Conservation (phyloP, 1,139 yeast genomes). For the Scheffersomyces insectosa region DNA sequence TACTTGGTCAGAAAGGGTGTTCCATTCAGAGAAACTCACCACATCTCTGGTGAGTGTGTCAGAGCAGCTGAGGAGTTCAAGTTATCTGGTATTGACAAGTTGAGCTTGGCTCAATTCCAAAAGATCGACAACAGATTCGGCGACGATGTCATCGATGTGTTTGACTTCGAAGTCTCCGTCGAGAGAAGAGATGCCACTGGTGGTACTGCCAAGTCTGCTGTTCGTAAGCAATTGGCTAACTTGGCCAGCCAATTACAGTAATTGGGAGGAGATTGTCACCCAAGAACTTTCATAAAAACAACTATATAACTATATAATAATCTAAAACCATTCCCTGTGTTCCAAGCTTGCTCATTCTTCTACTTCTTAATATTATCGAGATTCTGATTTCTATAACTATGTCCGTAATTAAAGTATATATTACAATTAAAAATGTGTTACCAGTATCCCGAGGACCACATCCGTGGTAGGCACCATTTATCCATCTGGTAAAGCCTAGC, state of each 20-base stretch:
- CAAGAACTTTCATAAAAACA: no score
- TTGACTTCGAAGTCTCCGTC: slow-evolving; percentile 89
- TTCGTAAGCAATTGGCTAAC: slow-evolving; percentile 63
- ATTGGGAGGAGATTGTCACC: no score
- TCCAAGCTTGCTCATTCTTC: background rate
- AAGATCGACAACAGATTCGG: slow-evolving; percentile 77
- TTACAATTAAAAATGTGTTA: no score
- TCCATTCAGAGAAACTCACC: slow-evolving; percentile 98
- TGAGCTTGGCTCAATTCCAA: slow-evolving; percentile 75
- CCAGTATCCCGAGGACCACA: no score
- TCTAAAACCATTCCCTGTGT: background rate
- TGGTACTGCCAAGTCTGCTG: slow-evolving; percentile 94
- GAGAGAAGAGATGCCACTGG: slow-evolving; percentile 97
- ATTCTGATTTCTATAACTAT: background rate
- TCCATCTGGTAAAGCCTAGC: no score
- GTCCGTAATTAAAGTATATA: no score
- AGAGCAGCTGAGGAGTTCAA: slow-evolving; percentile 79
- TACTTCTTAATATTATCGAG: background rate
- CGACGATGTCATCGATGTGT: slow-evolving; percentile 77
- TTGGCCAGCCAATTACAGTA: slow-evolving; percentile 20
- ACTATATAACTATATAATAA: no score
- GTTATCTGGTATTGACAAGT: slow-evolving; percentile 78
- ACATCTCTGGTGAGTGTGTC: slow-evolving; percentile 96
- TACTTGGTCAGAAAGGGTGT: slow-evolving; percentile 96
- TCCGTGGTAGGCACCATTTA: no score